Percentiles rank a stretch among this genome's conserved stretches.
Evolutionary conservation across 2,329 filamentous ascomycete genomes (phyloP).

Genomic region (Hypoxylon sp.): DNA sequence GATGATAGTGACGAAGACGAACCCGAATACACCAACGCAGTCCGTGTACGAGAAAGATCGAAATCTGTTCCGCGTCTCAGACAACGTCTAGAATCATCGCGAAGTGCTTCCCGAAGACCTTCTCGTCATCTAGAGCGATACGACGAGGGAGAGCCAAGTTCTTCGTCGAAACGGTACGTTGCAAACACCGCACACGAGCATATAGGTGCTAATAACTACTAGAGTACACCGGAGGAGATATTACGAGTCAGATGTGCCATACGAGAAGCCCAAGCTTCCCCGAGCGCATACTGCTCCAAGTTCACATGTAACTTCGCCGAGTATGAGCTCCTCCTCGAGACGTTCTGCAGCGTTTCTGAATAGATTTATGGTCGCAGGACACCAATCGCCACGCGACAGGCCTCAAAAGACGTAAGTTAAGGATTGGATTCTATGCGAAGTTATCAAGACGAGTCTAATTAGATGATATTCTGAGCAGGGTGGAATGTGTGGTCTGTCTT

Average conservation of each 20-base stretch:
- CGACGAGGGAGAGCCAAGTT: constrained; percentile 44
- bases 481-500: constrained; percentile 79
- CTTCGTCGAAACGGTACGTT: constrained; percentile 50
- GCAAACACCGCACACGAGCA: constrained; percentile 1
- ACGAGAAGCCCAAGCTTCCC: constrained; percentile 50
- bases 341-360: constrained; percentile 52
- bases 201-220: constrained; percentile 32
- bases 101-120: constrained; percentile 43
- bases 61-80: constrained; percentile 41
- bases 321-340: constrained; percentile 53
- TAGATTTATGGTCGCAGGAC: constrained; percentile 48
- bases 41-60: constrained; percentile 38
- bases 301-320: constrained; percentile 53
- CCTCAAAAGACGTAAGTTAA: constrained; percentile 47
- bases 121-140: constrained; percentile 41
- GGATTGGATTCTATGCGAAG: constrained; percentile 32
- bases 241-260: constrained; percentile 50
- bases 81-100: constrained; percentile 46
- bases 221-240: constrained; percentile 46
- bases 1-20: constrained; percentile 22
- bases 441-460: constrained; percentile 41
- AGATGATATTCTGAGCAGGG: constrained; percentile 57
- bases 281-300: constrained; percentile 52
- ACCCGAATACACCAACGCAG: constrained; percentile 28
- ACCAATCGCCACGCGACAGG: constrained; percentile 45